Evolutionary conservation across 139 green algal species (phyloP).

Genomic region (Tetraselmis chui): DNA sequence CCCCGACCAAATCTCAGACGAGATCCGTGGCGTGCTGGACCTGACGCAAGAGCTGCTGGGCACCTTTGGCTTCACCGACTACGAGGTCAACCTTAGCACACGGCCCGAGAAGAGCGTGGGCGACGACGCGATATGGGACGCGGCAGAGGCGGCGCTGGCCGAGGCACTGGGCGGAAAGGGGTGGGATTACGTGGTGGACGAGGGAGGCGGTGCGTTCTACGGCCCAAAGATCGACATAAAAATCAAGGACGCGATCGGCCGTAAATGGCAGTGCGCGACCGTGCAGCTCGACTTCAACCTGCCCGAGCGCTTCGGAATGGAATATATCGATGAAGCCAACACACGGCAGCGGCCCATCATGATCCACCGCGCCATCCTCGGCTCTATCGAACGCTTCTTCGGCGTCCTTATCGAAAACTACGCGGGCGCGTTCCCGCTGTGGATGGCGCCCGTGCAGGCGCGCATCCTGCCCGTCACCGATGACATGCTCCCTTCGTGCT

Average conservation of each 20-base stretch:
- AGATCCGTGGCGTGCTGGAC: constrained; percentile 84
- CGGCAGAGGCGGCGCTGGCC: constrained; percentile 66
- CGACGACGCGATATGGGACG: constrained; percentile 79
- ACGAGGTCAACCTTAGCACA: constrained; percentile 91
- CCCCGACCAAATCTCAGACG: constrained; percentile 74
- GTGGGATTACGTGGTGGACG: constrained; percentile 57
- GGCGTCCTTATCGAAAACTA: constrained; percentile 98
- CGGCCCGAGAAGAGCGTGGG: constrained; percentile 90
- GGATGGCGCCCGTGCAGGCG: constrained; percentile 84
- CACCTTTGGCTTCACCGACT: constrained; percentile 87
- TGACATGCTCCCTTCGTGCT: constrained; percentile 49
- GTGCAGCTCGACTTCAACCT: constrained; percentile 99
- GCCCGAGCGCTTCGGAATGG: constrained; percentile 86
- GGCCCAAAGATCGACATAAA: constrained; percentile 99
- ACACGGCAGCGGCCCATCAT: constrained; percentile 87
- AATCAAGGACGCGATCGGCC: constrained; percentile 82
- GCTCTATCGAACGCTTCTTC: constrained; percentile 90
- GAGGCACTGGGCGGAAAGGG: constrained; percentile 76
- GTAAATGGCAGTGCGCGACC: constrained; percentile 98
- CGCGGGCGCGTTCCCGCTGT: constrained; percentile 85
- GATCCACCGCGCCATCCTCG: constrained; percentile 96
- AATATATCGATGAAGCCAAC: constrained; percentile 70
- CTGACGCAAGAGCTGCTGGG: constrained; percentile 79
- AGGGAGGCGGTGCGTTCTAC: constrained; percentile 95
- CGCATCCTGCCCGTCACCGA: constrained; percentile 78